Conservation (phyloP, 345 rosid species). For the Arabis hirsuta region DNA sequence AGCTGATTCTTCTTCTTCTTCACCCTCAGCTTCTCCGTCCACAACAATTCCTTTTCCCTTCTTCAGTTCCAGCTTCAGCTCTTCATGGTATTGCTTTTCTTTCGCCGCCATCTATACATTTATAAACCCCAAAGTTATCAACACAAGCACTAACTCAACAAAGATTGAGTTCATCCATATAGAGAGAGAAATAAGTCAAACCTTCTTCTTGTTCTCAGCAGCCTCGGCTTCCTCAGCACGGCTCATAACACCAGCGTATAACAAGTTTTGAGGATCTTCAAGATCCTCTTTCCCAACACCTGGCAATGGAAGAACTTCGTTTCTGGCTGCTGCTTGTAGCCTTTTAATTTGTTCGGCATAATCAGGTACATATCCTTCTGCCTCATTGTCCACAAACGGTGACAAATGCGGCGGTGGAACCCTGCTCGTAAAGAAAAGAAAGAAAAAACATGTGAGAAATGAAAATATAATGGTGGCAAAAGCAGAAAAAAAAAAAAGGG, state of each 20-base stretch:
- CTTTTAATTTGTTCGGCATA: slow-evolving; percentile 80
- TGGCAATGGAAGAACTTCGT: slow-evolving; percentile 82
- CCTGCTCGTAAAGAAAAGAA: slow-evolving; percentile 40
- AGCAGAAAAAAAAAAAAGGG: slow-evolving; percentile 2
- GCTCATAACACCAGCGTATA: slow-evolving; percentile 70
- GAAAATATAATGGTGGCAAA: not conserved
- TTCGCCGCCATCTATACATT: slow-evolving; percentile 60
- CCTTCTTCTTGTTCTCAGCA: slow-evolving; percentile 67
- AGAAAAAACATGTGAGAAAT: not conserved
- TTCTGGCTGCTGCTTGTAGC: slow-evolving; percentile 79
- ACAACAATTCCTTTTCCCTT: slow-evolving; percentile 35
- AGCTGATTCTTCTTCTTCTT: slow-evolving; percentile 55
- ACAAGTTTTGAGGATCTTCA: slow-evolving; percentile 73
- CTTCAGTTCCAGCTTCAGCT: slow-evolving; percentile 67
- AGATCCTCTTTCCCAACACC: slow-evolving; percentile 74
- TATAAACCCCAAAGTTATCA: not conserved
- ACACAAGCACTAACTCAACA: not conserved
- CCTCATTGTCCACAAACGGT: slow-evolving; percentile 88
- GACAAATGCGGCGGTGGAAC: slow-evolving; percentile 89
- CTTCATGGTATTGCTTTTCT: slow-evolving; percentile 88
- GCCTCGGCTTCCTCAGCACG: slow-evolving; percentile 84
- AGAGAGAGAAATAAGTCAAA: slow-evolving; percentile 25
- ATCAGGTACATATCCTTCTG: slow-evolving; percentile 90
- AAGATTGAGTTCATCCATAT: not conserved
- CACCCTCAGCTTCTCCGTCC: slow-evolving; percentile 31